phyloP scores from a whole-genome alignment of 2,329 filamentous ascomycete species.

The Incumbomyces lentus region DNA sequence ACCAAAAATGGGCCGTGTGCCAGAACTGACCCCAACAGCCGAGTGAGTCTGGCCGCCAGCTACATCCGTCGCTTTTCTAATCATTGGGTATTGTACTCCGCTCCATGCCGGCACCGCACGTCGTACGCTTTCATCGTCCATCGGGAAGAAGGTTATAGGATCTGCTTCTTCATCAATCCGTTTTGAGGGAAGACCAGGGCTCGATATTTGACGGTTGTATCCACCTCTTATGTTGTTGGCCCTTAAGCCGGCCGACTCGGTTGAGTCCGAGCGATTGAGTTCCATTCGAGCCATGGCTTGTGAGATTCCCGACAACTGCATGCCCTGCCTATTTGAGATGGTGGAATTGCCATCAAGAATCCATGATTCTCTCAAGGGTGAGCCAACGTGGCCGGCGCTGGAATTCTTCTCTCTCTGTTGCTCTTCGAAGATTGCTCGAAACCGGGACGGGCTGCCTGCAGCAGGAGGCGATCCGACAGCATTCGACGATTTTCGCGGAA shows the following conservation, averaged over 20 bases:
- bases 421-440: constrained; percentile 48
- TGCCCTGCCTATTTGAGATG: constrained; percentile 6
- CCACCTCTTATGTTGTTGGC: constrained; percentile 9
- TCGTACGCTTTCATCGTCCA: constrained; percentile 36
- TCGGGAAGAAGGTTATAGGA: constrained; percentile 40
- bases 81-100: neutral
- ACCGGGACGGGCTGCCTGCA: constrained; percentile 50
- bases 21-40: neutral
- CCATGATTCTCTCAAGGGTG: constrained; percentile 53
- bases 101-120: neutral
- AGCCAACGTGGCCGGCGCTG: constrained; percentile 49
- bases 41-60: neutral
- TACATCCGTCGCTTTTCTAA: neutral
- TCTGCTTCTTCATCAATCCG: constrained; percentile 40
- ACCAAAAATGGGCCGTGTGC: constrained; percentile 3
- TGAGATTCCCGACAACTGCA: constrained; percentile 20
- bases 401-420: constrained; percentile 40
- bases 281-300: constrained; percentile 24
- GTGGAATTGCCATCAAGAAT: constrained; percentile 15
- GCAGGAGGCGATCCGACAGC: constrained; percentile 47
- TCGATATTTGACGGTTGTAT: constrained; percentile 32
- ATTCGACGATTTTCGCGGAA: constrained; percentile 37
- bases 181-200: constrained; percentile 34
- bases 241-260: constrained; percentile 19
- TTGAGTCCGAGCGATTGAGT: constrained; percentile 31